Percentiles rank a stretch among this genome's conserved stretches.
Evolutionary conservation across 345 rosid genomes (phyloP).

Genomic region (Boechera retrofracta): DNA sequence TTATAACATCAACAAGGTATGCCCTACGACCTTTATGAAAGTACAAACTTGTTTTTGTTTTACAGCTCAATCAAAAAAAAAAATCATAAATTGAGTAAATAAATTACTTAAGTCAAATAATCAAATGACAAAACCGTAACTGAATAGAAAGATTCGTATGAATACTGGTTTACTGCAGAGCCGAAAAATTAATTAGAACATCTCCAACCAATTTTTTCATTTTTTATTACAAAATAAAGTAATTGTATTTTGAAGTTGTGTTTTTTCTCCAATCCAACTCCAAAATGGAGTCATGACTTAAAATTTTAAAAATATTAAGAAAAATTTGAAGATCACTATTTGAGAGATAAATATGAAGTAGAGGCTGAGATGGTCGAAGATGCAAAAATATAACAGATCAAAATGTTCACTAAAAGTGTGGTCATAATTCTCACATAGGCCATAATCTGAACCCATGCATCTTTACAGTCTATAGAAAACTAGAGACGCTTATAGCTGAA

Average conservation of each 20-base stretch:
- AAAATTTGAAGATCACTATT: too few relatives aligned
- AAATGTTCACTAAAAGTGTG: conserved; percentile 10
- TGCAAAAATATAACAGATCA: too few relatives aligned
- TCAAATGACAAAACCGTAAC: not conserved
- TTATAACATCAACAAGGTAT: conserved; percentile 14
- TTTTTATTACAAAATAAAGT: too few relatives aligned
- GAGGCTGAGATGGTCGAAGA: too few relatives aligned
- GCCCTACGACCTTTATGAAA: conserved; percentile 20
- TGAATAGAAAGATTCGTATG: not conserved
- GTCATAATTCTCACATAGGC: conserved; percentile 26
- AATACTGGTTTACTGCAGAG: not conserved
- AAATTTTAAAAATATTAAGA: too few relatives aligned
- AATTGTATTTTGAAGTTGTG: too few relatives aligned
- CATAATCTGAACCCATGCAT: conserved; percentile 31
- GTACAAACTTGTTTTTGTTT: conserved; percentile 12
- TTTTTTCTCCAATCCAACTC: too few relatives aligned
- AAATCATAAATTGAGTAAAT: too few relatives aligned
- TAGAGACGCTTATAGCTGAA: conserved; percentile 30
- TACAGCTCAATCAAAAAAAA: not conserved
- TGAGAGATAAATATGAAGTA: too few relatives aligned
- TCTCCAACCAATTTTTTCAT: too few relatives aligned
- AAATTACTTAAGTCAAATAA: not conserved
- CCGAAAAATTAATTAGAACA: not conserved
- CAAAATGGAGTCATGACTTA: too few relatives aligned
- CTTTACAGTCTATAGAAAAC: conserved; percentile 23